These are phyloP conservation scores for Saturnispora dispora DNA, from an alignment of 805 yeast species.

Conservation along the genomic window DNA sequence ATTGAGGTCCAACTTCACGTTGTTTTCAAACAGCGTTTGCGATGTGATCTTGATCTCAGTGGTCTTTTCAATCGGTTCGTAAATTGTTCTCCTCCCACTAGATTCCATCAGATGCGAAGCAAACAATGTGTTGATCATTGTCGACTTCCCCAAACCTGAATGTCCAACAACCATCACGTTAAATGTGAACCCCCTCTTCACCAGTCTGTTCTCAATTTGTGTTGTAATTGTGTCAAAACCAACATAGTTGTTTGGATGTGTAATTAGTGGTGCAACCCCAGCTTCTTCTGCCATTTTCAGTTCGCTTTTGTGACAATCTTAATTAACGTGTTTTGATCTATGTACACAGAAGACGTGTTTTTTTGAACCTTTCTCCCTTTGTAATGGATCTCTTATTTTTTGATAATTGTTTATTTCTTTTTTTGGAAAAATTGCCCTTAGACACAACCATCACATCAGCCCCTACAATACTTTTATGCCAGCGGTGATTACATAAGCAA, in stretches of 20 bases:
- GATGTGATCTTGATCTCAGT: conserved; percentile 68
- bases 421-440: background rate
- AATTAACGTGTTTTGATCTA: background rate
- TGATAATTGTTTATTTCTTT: no score
- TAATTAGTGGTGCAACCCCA: conserved; percentile 4
- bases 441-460: background rate
- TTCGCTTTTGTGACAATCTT: background rate
- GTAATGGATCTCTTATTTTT: background rate
- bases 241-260: conserved; percentile 70
- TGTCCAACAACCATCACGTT: conserved; percentile 90
- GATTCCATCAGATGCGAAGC: conserved; percentile 70
- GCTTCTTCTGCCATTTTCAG: background rate
- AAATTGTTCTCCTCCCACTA: conserved; percentile 57
- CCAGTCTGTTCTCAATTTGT: conserved; percentile 85
- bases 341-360: background rate
- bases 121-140: conserved; percentile 83
- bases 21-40: conserved; percentile 74
- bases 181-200: conserved; percentile 90
- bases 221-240: conserved; percentile 95
- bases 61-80: conserved; percentile 75
- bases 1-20: conserved; percentile 76
- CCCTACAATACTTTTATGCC: background rate
- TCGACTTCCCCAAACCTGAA: conserved; percentile 91
- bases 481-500: background rate
- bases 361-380: background rate